phyloP scores from a whole-genome alignment of 306 rosid species.

The Arachis stenosperma region DNA sequence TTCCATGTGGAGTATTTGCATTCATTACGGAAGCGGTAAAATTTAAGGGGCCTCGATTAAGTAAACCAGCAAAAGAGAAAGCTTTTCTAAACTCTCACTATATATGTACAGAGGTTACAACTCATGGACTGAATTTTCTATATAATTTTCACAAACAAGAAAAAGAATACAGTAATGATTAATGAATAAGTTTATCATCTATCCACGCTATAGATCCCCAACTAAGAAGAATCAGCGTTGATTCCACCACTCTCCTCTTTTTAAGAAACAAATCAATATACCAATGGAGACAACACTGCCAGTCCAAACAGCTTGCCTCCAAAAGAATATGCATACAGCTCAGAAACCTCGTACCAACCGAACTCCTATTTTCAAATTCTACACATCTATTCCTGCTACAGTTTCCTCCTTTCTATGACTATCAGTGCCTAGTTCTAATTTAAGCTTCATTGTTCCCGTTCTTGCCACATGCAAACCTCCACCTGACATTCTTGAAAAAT shows the following conservation, averaged over 20 bases:
- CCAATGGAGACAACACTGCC: conserved; percentile 59
- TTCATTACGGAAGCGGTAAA: background rate
- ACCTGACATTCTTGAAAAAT: conserved; percentile 39
- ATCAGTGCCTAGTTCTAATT: conserved; percentile 40
- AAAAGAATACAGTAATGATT: conserved; percentile 44
- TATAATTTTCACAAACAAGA: conserved; percentile 59
- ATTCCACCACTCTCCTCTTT: conserved; percentile 53
- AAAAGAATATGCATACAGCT: conserved; percentile 71
- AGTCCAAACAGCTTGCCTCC: conserved; percentile 66
- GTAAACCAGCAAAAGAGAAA: conserved; percentile 54
- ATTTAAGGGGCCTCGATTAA: conserved; percentile 23
- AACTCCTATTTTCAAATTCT: conserved; percentile 61
- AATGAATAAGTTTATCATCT: conserved; percentile 54
- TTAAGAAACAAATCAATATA: conserved; percentile 64
- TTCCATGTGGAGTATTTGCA: conserved; percentile 29
- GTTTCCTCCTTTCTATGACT: conserved; percentile 53
- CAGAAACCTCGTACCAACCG: conserved; percentile 59
- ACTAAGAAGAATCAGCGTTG: conserved; percentile 51
- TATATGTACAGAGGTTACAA: conserved; percentile 82
- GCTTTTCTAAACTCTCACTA: conserved; percentile 60
- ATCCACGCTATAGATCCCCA: conserved; percentile 52
- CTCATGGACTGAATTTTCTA: conserved; percentile 49
- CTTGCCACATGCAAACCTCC: conserved; percentile 41
- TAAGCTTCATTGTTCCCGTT: conserved; percentile 43
- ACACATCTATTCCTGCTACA: conserved; percentile 52